A percentile compares a stretch with the other conserved stretches of the same genome.
Evolutionary conservation across 75 land plant genomes (phyloP).

Genomic region (Sequoia sempervirens): DNA sequence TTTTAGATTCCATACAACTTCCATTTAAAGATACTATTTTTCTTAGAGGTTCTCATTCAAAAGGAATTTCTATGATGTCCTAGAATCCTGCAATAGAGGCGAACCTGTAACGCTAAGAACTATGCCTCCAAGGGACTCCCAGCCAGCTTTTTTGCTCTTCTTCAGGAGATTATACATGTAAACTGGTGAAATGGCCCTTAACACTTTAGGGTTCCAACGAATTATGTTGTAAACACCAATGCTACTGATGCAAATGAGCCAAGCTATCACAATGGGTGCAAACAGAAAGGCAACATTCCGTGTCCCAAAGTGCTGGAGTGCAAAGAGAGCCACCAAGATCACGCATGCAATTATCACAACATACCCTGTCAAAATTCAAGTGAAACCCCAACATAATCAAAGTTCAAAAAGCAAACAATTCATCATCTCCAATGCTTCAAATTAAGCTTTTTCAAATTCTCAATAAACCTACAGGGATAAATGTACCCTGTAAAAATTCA

Average conservation of each 20-base stretch:
- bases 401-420: not conserved
- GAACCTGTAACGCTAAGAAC: constrained; percentile 70
- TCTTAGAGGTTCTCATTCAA: not conserved
- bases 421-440: not conserved
- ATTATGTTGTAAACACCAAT: constrained; percentile 72
- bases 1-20: not conserved
- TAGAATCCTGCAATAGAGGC: not conserved
- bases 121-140: constrained; percentile 77
- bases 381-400: not conserved
- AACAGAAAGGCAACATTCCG: constrained; percentile 68
- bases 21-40: not conserved
- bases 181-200: constrained; percentile 62
- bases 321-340: constrained; percentile 61
- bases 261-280: constrained; percentile 62
- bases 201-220: constrained; percentile 57
- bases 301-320: constrained; percentile 79
- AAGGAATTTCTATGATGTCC: not conserved
- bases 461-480: not conserved
- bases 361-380: constrained; percentile 35
- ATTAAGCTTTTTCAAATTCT: not conserved
- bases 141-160: constrained; percentile 52
- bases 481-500: too few species aligned
- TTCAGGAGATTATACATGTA: constrained; percentile 60
- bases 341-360: constrained; percentile 41
- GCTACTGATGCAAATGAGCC: constrained; percentile 59